Base-by-base conservation (phyloP, 106 monocot species). In the Iris macrosiphon region DNA sequence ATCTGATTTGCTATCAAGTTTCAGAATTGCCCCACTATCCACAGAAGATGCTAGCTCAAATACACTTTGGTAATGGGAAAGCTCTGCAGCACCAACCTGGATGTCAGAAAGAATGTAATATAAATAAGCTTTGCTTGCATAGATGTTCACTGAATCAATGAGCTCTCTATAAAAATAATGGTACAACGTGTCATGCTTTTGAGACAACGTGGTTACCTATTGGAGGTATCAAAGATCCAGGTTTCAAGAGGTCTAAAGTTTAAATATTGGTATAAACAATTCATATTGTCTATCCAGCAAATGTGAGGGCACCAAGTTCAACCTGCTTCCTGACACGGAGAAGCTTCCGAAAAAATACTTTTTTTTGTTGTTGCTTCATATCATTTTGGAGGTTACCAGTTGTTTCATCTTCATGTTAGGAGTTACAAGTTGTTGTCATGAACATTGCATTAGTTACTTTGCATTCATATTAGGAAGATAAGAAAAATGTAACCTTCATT, bases 11-110 rank as follows among this genome's bases (percentile, higher is more conserved):
- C 40, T 30, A 48, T 78, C 70, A 28, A 60, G 25, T 52, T 75
- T 81, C 31, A 81, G 25, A 52, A 55, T 48, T 18, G 54, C 17
- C 49, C 24, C 62, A 57, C 12, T 71, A 19, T 74, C 69, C 19
- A 49, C 39, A n/a, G 60, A 66, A 34, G 70, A 27, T 53, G 81
- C 82, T 70, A 79, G 40, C 43, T 70, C 71, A 70, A 75, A 85
- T 25, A 85, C 15, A 22, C 40, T 76, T 28, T 54, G 19, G 21
- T 49, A 19, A n/a, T 21, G 31, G 32, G 69, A 52, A 20, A 62
- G 3, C 55, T 85, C 81, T 46, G 55, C 73, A 44, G 82, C 79
- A 59, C 67, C 25, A 65, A 66, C 88, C 87, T 93, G 73, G n/a
- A n/a, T n/a, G n/a, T 29, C 34, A 41, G 37, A 48, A 65, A 7